A percentile compares a stretch with the other conserved stretches of the same genome.
phyloP scores from a whole-genome alignment of 495 filamentous ascomycete species.

The Hypoxylon rickii region DNA sequence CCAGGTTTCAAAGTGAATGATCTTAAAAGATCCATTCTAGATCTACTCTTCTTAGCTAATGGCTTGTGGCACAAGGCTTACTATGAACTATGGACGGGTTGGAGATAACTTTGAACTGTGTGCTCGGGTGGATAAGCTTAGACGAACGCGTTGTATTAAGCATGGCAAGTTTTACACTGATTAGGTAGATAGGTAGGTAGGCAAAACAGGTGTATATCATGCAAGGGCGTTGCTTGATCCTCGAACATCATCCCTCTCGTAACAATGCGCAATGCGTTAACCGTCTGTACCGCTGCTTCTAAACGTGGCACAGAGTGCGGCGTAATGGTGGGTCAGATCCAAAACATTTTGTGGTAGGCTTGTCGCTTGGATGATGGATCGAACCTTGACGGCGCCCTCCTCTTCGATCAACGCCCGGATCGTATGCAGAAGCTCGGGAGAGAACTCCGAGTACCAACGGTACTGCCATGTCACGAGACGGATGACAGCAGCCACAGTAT shows the following conservation, averaged over 20 bases:
- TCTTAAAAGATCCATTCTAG: too few relatives aligned
- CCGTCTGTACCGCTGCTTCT: constrained; percentile 92
- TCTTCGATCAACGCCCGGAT: constrained; percentile 94
- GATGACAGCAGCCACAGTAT: constrained; percentile 79
- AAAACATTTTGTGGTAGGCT: constrained; percentile 89
- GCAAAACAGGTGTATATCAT: constrained; percentile 32
- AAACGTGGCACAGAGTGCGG: constrained; percentile 90
- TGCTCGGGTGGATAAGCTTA: too few relatives aligned
- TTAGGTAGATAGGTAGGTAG: too few relatives aligned
- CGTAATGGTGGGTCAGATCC: constrained; percentile 95
- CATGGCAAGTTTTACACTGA: constrained; percentile 1
- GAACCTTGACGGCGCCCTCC: constrained; percentile 95
- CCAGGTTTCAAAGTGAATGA: too few relatives aligned
- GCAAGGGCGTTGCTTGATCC: constrained; percentile 15
- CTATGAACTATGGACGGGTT: too few relatives aligned
- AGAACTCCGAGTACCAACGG: constrained; percentile 99
- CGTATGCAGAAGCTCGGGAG: constrained; percentile 80
- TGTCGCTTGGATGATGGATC: constrained; percentile 95
- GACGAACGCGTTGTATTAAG: constrained; percentile 14
- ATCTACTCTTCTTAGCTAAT: too few relatives aligned
- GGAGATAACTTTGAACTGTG: too few relatives aligned
- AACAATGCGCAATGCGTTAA: constrained; percentile 40
- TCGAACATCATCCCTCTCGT: not conserved
- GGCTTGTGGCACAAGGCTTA: too few relatives aligned
- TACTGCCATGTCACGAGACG: constrained; percentile 96